Conservation (phyloP, 352 stramenopile genomes). For the Phytophthora palmivora region DNA sequence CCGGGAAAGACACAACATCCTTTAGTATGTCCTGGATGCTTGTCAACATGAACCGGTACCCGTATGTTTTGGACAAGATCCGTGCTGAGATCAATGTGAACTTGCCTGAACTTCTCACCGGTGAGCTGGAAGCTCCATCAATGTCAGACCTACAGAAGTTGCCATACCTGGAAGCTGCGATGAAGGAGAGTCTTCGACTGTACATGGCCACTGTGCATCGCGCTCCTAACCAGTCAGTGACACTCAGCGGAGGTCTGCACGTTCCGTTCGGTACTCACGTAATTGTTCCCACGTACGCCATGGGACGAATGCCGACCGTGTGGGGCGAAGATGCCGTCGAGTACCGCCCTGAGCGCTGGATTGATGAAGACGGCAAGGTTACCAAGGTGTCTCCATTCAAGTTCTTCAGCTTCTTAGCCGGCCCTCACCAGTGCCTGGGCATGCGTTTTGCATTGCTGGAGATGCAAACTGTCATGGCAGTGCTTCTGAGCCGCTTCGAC, state of each 20-base stretch:
- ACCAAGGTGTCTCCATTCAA: constrained; percentile 38
- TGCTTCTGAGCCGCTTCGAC: constrained; percentile 48
- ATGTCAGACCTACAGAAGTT: constrained; percentile 60
- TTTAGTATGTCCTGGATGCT: constrained; percentile 78
- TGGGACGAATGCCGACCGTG: constrained; percentile 49
- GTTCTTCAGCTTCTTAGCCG: constrained; percentile 66
- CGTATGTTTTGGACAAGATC: constrained; percentile 52
- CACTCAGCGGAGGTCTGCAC: constrained; percentile 65
- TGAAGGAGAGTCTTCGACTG: constrained; percentile 72
- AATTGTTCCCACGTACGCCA: constrained; percentile 54
- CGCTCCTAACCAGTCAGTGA: constrained; percentile 48
- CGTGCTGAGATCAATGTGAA: constrained; percentile 54
- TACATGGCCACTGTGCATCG: constrained; percentile 55
- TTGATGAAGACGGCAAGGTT: constrained; percentile 55
- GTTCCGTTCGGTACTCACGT: constrained; percentile 52
- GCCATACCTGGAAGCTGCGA: constrained; percentile 63
- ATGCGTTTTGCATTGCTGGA: constrained; percentile 55
- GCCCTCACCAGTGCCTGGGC: constrained; percentile 62
- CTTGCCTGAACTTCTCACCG: constrained; percentile 32
- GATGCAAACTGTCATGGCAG: constrained; percentile 53
- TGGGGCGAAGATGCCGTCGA: constrained; percentile 61
- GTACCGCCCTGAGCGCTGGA: constrained; percentile 55
- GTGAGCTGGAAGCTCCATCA: constrained; percentile 26
- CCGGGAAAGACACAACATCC: constrained; percentile 72
- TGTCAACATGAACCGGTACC: constrained; percentile 76